These are phyloP conservation scores for Elsinoe necatrix DNA, from an alignment of 2,329 filamentous ascomycete species.

Conservation along the genomic window DNA sequence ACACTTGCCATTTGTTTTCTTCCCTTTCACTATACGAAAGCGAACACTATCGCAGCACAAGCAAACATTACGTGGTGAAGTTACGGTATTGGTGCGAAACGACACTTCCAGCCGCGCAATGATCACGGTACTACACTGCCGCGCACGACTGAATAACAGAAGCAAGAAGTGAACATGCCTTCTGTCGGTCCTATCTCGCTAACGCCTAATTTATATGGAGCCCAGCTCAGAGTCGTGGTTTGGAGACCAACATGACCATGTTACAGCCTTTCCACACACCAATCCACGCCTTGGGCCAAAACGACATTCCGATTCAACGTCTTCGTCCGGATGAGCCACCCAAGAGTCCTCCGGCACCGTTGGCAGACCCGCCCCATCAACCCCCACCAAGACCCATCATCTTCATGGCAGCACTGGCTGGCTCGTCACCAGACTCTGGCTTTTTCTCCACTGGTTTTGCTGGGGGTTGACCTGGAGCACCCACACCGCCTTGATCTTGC, in stretches of 20 bases:
- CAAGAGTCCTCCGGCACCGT: background rate
- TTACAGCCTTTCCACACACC: background rate
- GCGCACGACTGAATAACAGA: background rate
- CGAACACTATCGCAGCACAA: background rate
- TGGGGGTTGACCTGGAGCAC: background rate
- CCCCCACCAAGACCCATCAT: background rate
- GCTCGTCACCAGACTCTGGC: background rate
- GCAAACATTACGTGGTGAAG: background rate
- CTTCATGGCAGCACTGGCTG: background rate
- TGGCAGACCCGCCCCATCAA: background rate
- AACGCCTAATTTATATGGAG: background rate
- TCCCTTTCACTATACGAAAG: background rate
- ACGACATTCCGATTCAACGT: background rate
- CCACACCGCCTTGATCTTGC: background rate
- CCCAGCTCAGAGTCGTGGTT: background rate
- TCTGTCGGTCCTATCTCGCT: background rate
- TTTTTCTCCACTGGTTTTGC: background rate
- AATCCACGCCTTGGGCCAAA: background rate
- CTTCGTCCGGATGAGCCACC: background rate
- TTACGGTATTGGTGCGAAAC: too few species aligned
- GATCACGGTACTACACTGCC: background rate
- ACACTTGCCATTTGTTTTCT: background rate
- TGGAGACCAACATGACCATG: too few species aligned
- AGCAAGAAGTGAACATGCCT: background rate
- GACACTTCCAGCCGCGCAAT: too few species aligned